phyloP scores from a whole-genome alignment of 306 rosid genomes.

The Potentilla sterilis region DNA sequence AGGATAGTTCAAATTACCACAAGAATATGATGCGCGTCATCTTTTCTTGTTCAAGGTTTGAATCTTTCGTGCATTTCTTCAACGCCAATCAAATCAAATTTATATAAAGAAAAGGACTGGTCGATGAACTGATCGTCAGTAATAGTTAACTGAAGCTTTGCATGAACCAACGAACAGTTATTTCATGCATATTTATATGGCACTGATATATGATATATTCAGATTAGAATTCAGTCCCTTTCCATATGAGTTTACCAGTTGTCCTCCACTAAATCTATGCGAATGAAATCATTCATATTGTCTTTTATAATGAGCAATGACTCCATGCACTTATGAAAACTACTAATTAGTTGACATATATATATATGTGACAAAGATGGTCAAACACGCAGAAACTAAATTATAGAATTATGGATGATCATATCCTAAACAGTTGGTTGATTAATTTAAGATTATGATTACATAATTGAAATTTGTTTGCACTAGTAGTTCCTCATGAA shows the following conservation, averaged over 20 bases:
- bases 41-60: neutral
- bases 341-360: neutral
- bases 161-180: constrained; percentile 4
- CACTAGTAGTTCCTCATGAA: neutral
- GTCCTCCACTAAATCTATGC: neutral
- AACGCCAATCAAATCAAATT: neutral
- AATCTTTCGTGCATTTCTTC: neutral
- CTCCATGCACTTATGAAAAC: constrained; percentile 7
- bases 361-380: neutral
- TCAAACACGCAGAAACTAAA: constrained; percentile 4
- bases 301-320: constrained; percentile 5
- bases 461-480: neutral
- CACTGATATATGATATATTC: neutral
- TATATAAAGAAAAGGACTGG: neutral
- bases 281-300: neutral
- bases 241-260: neutral
- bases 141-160: neutral
- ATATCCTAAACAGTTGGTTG: neutral
- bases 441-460: neutral
- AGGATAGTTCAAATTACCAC: neutral
- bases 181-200: neutral
- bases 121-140: neutral
- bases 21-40: neutral
- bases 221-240: constrained; percentile 4
- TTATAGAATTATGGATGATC: neutral